Evolutionary conservation across 345 rosid species (phyloP).

Genomic region (Noccaea caerulescens): DNA sequence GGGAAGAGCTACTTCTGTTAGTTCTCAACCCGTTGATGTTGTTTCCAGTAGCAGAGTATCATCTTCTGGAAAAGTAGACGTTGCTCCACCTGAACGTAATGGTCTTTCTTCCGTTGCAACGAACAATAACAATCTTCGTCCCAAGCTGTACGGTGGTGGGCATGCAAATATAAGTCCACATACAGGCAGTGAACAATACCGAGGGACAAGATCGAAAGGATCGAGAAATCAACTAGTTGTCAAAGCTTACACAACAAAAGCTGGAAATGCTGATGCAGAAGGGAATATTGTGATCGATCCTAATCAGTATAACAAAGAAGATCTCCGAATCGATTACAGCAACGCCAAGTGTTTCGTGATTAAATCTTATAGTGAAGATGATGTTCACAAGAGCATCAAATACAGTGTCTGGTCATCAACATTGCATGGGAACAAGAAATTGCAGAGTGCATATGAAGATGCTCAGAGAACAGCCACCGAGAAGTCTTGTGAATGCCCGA

Average conservation of each 20-base stretch:
- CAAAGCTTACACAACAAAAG: constrained; percentile 65
- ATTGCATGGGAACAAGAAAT: constrained; percentile 90
- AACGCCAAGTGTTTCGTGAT: constrained; percentile 85
- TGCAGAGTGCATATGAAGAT: constrained; percentile 76
- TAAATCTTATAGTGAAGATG: constrained; percentile 97
- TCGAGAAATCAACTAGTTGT: constrained; percentile 60
- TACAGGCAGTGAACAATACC: constrained; percentile 61
- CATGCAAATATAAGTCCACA: constrained; percentile 48
- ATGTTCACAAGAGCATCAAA: constrained; percentile 97
- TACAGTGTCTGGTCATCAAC: constrained; percentile 96
- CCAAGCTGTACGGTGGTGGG: constrained; percentile 51
- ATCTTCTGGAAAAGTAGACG: constrained; percentile 54
- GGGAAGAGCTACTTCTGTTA: constrained; percentile 63
- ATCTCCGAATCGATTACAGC: constrained; percentile 59
- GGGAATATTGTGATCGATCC: constrained; percentile 65
- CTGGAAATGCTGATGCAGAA: constrained; percentile 60
- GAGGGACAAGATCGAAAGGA: constrained; percentile 65
- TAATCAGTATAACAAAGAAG: constrained; percentile 77
- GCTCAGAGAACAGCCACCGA: constrained; percentile 64
- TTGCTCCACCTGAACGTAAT: constrained; percentile 43
- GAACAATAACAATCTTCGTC: constrained; percentile 51
- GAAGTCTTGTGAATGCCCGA: constrained; percentile 64
- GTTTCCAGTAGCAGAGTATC: constrained; percentile 54
- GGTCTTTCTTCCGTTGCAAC: constrained; percentile 55
- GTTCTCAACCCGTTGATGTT: constrained; percentile 48